Evolutionary conservation across 257 asterid species (phyloP).

Genomic region (Solanum sejunctum): DNA sequence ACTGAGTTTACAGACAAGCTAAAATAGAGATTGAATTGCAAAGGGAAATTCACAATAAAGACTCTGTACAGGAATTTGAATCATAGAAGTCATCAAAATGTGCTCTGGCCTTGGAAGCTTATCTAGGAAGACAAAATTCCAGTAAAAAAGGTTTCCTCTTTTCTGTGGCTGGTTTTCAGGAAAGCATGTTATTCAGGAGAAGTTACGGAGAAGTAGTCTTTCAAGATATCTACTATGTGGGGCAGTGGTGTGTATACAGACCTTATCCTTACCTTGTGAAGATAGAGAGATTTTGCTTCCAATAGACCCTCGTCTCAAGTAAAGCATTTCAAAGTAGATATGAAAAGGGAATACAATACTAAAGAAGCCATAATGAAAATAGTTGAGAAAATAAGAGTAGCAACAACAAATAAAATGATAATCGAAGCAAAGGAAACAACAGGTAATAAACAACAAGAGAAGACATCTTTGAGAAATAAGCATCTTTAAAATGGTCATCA

Average conservation of each 20-base stretch:
- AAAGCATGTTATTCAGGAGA: not conserved
- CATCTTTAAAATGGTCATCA: not conserved
- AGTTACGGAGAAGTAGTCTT: not conserved
- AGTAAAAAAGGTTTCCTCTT: not conserved
- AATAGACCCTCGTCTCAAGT: not conserved
- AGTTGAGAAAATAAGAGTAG: not conserved
- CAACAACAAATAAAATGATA: not conserved
- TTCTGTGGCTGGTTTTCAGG: not conserved
- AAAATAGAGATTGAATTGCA: not conserved
- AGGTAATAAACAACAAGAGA: not conserved
- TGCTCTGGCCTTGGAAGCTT: not conserved
- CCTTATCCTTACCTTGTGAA: not conserved
- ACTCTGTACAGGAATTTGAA: not conserved
- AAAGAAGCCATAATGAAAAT: not conserved
- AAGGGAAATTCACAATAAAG: not conserved
- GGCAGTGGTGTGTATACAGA: not conserved
- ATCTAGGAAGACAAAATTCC: not conserved
- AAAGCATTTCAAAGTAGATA: not conserved
- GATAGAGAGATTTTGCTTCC: not conserved
- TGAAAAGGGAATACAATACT: not conserved
- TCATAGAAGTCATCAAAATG: not conserved
- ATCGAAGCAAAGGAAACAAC: not conserved
- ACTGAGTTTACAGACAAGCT: not conserved
- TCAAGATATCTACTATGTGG: not conserved
- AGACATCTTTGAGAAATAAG: not conserved